A percentile compares a stretch with the other conserved stretches of the same genome.
Conservation (phyloP, 495 filamentous ascomycete species). For the Neurospora sp. region DNA sequence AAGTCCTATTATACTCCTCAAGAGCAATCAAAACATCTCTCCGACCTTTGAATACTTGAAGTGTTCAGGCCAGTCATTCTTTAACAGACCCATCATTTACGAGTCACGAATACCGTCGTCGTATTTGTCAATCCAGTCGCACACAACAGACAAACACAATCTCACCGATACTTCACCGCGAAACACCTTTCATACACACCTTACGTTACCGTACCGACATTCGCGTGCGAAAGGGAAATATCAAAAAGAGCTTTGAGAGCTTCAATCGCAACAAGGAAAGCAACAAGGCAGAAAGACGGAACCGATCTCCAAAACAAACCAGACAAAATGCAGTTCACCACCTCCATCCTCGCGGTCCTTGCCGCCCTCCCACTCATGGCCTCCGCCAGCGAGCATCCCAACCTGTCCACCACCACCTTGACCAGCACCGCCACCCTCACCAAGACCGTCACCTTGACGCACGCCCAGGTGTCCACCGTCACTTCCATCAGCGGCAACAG, state of each 20-base stretch:
- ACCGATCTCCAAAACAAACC: not conserved
- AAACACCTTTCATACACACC: not conserved
- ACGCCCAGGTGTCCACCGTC: slow-evolving; percentile 22
- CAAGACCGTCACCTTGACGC: slow-evolving; percentile 40
- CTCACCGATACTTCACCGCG: slow-evolving; percentile 11
- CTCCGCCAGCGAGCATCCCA: slow-evolving; percentile 19
- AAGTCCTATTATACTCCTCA: slow-evolving; percentile 31
- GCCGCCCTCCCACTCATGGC: slow-evolving; percentile 28
- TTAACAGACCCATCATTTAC: slow-evolving; percentile 1
- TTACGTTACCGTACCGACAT: not conserved
- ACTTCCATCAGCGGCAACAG: slow-evolving; percentile 15
- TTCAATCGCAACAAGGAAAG: not conserved
- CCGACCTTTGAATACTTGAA: slow-evolving; percentile 29
- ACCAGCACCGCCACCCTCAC: slow-evolving; percentile 43
- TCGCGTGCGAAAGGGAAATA: not conserved
- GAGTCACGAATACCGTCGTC: not conserved
- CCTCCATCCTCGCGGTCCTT: slow-evolving; percentile 25
- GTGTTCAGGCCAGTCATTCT: slow-evolving; percentile 31
- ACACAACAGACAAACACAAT: slow-evolving; percentile 21
- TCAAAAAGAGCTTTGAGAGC: not conserved
- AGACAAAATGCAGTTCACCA: not conserved
- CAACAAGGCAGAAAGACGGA: not conserved
- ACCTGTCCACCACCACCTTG: slow-evolving; percentile 27
- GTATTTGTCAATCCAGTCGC: slow-evolving; percentile 1
- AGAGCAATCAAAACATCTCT: slow-evolving; percentile 4